Evolutionary conservation across 345 rosid genomes (phyloP).

Genomic region (Eucalyptus coolabah): DNA sequence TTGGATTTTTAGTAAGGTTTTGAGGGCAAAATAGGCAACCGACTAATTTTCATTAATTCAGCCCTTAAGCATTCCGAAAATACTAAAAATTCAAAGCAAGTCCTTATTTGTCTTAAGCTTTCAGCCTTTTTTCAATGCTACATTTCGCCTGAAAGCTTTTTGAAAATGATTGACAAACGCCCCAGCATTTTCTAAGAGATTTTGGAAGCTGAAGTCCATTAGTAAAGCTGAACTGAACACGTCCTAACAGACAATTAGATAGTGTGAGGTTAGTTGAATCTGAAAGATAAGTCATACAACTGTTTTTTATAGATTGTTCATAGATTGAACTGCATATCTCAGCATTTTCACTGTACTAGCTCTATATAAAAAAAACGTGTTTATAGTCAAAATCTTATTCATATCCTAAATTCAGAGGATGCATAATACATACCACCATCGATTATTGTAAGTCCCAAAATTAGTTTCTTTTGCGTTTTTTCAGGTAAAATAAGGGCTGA

Average conservation of each 20-base stretch:
- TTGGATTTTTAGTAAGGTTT: too few relatives aligned
- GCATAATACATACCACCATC: neutral
- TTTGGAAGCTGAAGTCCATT: too few relatives aligned
- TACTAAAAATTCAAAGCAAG: too few relatives aligned
- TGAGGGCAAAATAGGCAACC: too few relatives aligned
- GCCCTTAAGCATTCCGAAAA: too few relatives aligned
- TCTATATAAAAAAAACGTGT: neutral
- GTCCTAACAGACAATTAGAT: neutral
- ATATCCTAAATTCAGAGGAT: neutral
- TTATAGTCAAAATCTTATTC: neutral
- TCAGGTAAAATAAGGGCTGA: neutral
- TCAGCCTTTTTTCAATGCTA: fast-evolving
- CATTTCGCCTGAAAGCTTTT: too few relatives aligned
- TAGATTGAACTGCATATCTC: neutral
- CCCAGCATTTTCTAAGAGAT: too few relatives aligned
- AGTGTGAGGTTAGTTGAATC: neutral
- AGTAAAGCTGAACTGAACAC: fast-evolving
- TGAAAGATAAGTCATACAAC: neutral
- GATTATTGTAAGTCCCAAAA: neutral
- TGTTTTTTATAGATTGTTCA: neutral
- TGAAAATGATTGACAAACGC: too few relatives aligned
- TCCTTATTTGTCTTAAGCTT: too few relatives aligned
- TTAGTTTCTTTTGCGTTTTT: too few relatives aligned
- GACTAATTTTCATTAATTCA: too few relatives aligned
- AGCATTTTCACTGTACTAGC: neutral